Percentiles rank a stretch among this genome's conserved stretches.
These are phyloP conservation scores for Sparassis latifolia DNA, from an alignment of 1,284 basidiomycete species.

Conservation along the genomic window DNA sequence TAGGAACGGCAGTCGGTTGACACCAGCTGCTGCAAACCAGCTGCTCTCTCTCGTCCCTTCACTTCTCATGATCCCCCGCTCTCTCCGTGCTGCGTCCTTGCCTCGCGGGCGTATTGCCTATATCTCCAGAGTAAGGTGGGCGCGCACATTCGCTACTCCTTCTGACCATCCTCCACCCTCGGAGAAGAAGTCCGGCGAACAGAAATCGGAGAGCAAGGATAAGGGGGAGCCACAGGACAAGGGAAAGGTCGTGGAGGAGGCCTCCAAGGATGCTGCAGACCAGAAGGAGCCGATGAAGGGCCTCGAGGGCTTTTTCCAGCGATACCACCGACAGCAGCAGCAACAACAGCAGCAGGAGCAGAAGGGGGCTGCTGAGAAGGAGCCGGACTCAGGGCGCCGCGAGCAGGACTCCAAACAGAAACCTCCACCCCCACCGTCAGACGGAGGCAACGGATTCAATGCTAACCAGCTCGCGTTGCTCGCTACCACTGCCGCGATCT, in stretches of 20 bases:
- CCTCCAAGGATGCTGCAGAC: conserved; percentile 19
- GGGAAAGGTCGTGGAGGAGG: conserved; percentile 32
- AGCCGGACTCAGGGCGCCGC: conserved; percentile 5
- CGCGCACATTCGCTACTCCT: conserved; percentile 38
- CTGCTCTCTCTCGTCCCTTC: conserved; percentile 7
- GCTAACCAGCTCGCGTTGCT: conserved; percentile 57
- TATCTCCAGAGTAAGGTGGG: conserved; percentile 26
- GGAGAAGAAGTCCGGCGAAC: conserved; percentile 20
- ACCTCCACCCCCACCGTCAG: conserved; percentile 36
- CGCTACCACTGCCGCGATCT: conserved; percentile 52
- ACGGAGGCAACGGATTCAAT: conserved; percentile 45
- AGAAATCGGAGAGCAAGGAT: conserved; percentile 24
- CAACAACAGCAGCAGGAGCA: conserved; percentile 25
- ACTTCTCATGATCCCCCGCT: conserved; percentile 35
- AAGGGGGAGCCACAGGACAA: conserved; percentile 26
- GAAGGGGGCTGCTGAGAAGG: conserved; percentile 12
- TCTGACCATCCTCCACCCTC: conserved; percentile 27
- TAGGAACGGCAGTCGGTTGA: no score
- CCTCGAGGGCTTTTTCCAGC: conserved; percentile 76
- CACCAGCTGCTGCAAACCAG: no score
- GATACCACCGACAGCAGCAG: conserved; percentile 52
- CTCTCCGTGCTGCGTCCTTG: conserved; percentile 33
- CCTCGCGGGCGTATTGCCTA: conserved; percentile 27
- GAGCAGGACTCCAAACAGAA: conserved; percentile 14
- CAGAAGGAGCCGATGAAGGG: conserved; percentile 39